phyloP scores from a whole-genome alignment of 2,329 filamentous ascomycete genomes.

The Drechslerella coelobrocha region DNA sequence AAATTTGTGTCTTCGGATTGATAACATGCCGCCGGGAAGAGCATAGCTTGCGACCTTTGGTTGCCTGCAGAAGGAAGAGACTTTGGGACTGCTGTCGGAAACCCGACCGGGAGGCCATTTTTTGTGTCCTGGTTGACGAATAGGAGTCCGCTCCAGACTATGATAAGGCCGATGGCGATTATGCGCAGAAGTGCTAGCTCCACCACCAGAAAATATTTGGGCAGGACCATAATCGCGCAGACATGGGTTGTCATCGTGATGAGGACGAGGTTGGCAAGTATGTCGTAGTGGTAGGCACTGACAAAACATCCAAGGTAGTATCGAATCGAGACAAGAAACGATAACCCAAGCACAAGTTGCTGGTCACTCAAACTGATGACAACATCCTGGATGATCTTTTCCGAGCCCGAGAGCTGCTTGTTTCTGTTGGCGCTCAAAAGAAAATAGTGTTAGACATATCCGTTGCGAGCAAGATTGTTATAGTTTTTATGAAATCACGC shows the following conservation, averaged over 20 bases:
- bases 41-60: not conserved
- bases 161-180: not conserved
- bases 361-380: constrained; percentile 13
- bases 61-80: not conserved
- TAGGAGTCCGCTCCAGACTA: constrained; percentile 5
- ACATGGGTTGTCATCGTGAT: constrained; percentile 15
- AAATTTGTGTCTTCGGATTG: not conserved
- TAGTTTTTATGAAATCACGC: not conserved
- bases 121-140: constrained; percentile 1
- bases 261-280: constrained; percentile 10
- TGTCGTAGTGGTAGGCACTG: constrained; percentile 9
- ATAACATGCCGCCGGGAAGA: constrained; percentile 11
- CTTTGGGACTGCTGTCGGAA: constrained; percentile 1
- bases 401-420: not conserved
- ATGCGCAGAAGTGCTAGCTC: not conserved
- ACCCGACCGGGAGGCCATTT: not conserved
- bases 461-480: not conserved
- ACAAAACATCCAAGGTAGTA: constrained; percentile 3
- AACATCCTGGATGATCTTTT: constrained; percentile 7
- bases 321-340: constrained; percentile 2
- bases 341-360: not conserved
- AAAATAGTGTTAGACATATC: not conserved
- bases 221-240: constrained; percentile 6
- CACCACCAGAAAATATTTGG: not conserved
- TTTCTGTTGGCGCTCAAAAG: constrained; percentile 4